Percentiles rank a stretch among this genome's conserved stretches.
phyloP scores from a whole-genome alignment of 441 rosid species.

The Eutrema salsugineum region DNA sequence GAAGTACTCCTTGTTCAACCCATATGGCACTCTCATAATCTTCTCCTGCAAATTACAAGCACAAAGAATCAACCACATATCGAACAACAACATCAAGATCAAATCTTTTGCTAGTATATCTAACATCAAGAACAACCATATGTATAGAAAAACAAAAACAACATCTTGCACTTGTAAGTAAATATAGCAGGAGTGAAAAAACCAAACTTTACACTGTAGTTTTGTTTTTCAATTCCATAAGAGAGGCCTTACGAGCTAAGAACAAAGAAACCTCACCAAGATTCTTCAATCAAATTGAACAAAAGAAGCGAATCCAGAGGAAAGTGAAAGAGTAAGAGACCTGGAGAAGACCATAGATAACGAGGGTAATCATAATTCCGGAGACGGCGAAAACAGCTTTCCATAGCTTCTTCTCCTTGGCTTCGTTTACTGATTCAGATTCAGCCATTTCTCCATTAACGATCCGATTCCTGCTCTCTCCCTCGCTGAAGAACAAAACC shows the following conservation, averaged over 20 bases:
- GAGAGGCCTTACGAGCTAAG: too few species aligned
- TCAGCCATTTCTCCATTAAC: slow-evolving; percentile 62
- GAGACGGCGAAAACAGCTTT: slow-evolving; percentile 60
- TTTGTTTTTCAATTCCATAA: not conserved
- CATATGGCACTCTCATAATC: slow-evolving; percentile 90
- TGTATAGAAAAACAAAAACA: not conserved
- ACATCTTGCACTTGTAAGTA: not conserved
- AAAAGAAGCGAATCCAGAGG: not conserved
- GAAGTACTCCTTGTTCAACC: slow-evolving; percentile 65
- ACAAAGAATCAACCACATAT: not conserved
- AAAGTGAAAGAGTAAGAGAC: slow-evolving; percentile 22
- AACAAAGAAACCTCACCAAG: too few species aligned
- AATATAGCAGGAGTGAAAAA: not conserved
- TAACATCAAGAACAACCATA: not conserved
- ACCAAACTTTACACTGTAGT: too few species aligned
- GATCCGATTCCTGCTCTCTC: slow-evolving; percentile 15
- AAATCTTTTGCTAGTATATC: too few species aligned
- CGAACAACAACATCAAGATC: not conserved
- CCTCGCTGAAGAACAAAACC: not conserved
- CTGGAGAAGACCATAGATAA: slow-evolving; percentile 83
- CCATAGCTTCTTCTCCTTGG: slow-evolving; percentile 54
- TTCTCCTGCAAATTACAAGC: slow-evolving; percentile 53
- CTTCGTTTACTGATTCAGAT: slow-evolving; percentile 27
- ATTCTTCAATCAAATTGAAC: too few species aligned
- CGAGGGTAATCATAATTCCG: slow-evolving; percentile 85